Base-by-base conservation (phyloP, 2,329 filamentous ascomycete genomes). In the Exophiala mesophila region DNA sequence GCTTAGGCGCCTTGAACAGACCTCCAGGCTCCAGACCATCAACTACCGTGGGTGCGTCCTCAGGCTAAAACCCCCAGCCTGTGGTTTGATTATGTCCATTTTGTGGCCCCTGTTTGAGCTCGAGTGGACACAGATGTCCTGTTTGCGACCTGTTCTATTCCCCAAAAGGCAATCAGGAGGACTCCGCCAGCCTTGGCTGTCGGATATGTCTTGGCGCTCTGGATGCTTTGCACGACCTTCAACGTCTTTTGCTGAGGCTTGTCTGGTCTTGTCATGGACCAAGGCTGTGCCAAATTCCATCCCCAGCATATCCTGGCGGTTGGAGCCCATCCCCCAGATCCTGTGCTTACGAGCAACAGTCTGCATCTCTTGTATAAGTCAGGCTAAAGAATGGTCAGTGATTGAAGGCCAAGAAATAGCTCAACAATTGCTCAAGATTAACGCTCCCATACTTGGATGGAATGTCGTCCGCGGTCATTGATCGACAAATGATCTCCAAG, bases 161-260 rank as follows among this genome's bases (percentile, higher is more conserved):
- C 23, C 7, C 6, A 26, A 26, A 6, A 5, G 43, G 37, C 19
- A 23, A 36, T 33, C 18, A 36, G 37, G 37, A 45, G 37, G n/a
- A 15, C 29, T 30, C 44, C 30, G 35, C 18, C 28, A 13, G 31
- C 30, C 44, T 47, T 47, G 44, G 44, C 44, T 41, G 44, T 47
- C 39, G 36, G 44, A 47, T 31, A 24, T 31, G 17, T 29, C 44
- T 47, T 39, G 44, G 44, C 44, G 44, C 44, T 39, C 18, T 34
- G 17, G 17, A 12, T 30, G 7, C 39, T 29, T 32, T 20, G 23
- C 29, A 39, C 34, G 39, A 39, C 34, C 35, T 37, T 39, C 37
- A 16, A 21, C 18, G 16, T 4, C 6, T 13, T 10, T 29, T 39
- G 23, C 21, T 17, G 17, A 39, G 17, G 37, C 37, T 39, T 39